Evolutionary conservation across 768 basidiomycete species (phyloP).

Genomic region (Dacryopinax spathularia): DNA sequence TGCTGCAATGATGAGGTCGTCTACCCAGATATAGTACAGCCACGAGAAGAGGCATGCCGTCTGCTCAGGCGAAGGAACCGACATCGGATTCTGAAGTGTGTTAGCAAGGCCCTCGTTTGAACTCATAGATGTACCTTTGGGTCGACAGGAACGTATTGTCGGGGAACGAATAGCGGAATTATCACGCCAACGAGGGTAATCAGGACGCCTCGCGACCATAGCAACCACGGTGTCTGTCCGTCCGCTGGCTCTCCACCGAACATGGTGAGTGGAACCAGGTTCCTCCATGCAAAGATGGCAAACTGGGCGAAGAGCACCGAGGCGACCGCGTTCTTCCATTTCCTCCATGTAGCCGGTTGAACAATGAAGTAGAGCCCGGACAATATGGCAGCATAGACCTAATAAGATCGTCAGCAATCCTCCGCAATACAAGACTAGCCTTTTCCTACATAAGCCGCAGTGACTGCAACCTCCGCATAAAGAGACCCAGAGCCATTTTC

Average conservation of each 20-base stretch:
- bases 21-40: constrained; percentile 8
- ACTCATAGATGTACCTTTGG: constrained; percentile 27
- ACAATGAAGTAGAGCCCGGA: background rate
- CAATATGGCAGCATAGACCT: background rate
- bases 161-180: constrained; percentile 42
- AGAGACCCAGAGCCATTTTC: too few species aligned
- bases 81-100: background rate
- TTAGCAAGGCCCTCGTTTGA: background rate
- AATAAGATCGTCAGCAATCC: too few species aligned
- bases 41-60: constrained; percentile 7
- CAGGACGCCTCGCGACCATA: constrained; percentile 42
- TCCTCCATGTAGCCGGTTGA: background rate
- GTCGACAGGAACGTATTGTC: constrained; percentile 44
- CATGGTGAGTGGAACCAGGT: constrained; percentile 44
- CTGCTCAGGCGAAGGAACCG: background rate
- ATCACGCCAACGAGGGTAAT: constrained; percentile 33
- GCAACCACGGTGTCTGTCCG: constrained; percentile 30
- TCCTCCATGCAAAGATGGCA: constrained; percentile 11
- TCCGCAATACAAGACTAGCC: too few species aligned
- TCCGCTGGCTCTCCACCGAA: constrained; percentile 39
- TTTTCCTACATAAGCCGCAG: too few species aligned
- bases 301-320: constrained; percentile 1
- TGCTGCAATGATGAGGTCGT: constrained; percentile 20
- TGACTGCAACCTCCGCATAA: too few species aligned
- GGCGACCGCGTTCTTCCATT: background rate